Percentiles rank a stretch among this genome's conserved stretches.
Conservation (phyloP, 2,329 filamentous ascomycete genomes). For the Leptographium radiaticola region DNA sequence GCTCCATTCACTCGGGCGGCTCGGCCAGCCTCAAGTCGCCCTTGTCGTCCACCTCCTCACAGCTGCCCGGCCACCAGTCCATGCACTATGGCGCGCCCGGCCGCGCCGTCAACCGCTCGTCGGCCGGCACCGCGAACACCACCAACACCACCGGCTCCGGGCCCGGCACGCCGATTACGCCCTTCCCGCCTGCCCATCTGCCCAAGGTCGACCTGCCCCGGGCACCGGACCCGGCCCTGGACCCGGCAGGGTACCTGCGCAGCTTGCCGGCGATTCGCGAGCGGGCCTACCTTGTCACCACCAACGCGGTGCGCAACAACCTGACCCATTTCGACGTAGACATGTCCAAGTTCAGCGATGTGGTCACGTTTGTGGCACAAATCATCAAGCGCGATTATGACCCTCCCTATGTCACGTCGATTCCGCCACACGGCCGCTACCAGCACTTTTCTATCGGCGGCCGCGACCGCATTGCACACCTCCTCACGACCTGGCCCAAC, state of each 20-base stretch:
- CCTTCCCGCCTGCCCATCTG: slow-evolving; percentile 40
- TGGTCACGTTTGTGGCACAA: slow-evolving; percentile 75
- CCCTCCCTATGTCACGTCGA: slow-evolving; percentile 38
- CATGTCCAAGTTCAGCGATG: slow-evolving; percentile 68
- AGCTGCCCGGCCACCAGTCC: slow-evolving; percentile 13
- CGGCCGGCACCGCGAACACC: slow-evolving; percentile 31
- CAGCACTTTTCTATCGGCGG: slow-evolving; percentile 78
- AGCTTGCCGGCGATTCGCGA: slow-evolving; percentile 84
- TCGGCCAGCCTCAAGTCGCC: slow-evolving; percentile 33
- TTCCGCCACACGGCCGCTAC: slow-evolving; percentile 78
- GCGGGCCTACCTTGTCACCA: slow-evolving; percentile 56
- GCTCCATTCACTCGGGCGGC: slow-evolving; percentile 36
- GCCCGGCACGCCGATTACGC: slow-evolving; percentile 34
- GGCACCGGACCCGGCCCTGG: slow-evolving; percentile 74
- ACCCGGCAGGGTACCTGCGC: slow-evolving; percentile 81
- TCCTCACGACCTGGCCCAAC: slow-evolving; percentile 56
- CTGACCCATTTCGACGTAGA: slow-evolving; percentile 84
- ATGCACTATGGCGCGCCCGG: slow-evolving; percentile 18
- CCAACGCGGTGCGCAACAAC: slow-evolving; percentile 64
- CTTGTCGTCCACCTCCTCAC: slow-evolving; percentile 3
- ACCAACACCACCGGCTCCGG: slow-evolving; percentile 9
- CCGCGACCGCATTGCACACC: slow-evolving; percentile 56
- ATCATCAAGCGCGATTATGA: slow-evolving; percentile 67
- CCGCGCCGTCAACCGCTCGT: slow-evolving; percentile 34
- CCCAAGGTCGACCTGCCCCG: slow-evolving; percentile 71